Evolutionary conservation across 2,329 filamentous ascomycete species (phyloP), one percentile per base, ranked within the genome.

Genomic region (Lasiodiplodia hormozganensis): DNA sequence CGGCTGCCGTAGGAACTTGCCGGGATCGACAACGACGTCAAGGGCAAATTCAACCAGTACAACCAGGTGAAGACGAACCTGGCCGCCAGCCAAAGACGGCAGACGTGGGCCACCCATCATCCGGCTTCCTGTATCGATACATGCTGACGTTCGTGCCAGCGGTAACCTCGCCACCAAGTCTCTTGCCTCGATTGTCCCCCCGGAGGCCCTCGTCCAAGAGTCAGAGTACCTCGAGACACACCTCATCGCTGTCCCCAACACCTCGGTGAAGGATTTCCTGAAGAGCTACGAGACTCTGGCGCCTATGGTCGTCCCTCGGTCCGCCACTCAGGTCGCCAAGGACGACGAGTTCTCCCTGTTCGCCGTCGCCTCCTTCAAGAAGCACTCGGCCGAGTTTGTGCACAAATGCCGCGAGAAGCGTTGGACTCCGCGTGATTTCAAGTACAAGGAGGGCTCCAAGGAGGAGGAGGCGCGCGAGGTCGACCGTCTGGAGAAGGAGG

Each of bases 211-310:
- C 53, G 88, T 97, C 71, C 92, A 91, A 80, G 90, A 97, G 78
- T 97, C 94, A 23, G 96, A 99, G 82, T 98, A 97, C 82, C 90
- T 99, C 74, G 94, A 97, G 83, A 97, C 96, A 36, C 94, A 97
- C 78, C 89, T 99, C 36, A 86, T 99, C 73, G 96, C 93, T 23
- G 92, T 99, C 10, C 96, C 96, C 2, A 88, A 87, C 58, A 89
- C 89, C 73, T 85, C 88, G 68, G 90, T 91, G 75, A 97, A 96
- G 79, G 95, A 98, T 49, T 99, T 97, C 76, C 83, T 96, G 72
- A 91, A 91, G 78, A 89, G 86, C 71, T 99, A 99, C 82, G 96
- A 99, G 81, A 94, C 92, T 1, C 80, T 98, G 68, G 84, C 91
- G 0, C 90, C 92, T 16, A 97, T 97, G 93, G 93, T 98, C 1